Conservation (phyloP, 805 yeast species). For the Metschnikowia reukaufii region DNA sequence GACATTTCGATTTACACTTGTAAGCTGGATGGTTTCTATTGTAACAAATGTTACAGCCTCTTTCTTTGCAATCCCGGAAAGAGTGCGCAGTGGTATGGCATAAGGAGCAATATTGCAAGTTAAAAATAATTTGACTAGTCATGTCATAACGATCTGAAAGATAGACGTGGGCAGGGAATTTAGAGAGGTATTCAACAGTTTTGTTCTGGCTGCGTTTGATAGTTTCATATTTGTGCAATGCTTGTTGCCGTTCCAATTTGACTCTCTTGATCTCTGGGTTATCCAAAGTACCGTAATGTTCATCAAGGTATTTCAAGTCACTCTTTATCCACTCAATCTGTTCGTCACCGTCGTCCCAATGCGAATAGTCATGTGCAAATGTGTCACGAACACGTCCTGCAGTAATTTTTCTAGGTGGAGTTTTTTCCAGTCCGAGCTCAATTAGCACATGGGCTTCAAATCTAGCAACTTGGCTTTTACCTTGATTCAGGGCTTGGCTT, state of each 20-base stretch:
- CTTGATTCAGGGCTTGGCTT: too few relatives aligned
- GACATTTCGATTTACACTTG: background rate
- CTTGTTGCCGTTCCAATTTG: too few relatives aligned
- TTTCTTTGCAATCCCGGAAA: background rate
- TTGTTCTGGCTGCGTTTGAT: too few relatives aligned
- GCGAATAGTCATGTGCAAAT: too few relatives aligned
- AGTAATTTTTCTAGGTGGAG: background rate
- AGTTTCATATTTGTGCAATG: too few relatives aligned
- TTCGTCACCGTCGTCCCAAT: too few relatives aligned
- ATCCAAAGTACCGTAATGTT: too few relatives aligned
- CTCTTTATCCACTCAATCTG: too few relatives aligned
- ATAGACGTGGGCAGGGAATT: background rate
- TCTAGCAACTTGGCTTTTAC: too few relatives aligned
- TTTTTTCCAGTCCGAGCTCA: background rate
- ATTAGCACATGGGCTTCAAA: background rate
- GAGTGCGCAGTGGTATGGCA: conserved; percentile 1
- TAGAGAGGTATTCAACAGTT: too few relatives aligned
- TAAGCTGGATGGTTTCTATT: background rate
- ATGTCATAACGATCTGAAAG: background rate
- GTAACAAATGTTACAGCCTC: background rate
- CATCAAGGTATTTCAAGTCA: too few relatives aligned
- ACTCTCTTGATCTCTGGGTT: too few relatives aligned
- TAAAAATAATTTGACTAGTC: background rate
- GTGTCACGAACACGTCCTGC: background rate
- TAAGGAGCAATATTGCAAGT: background rate